Base-by-base conservation (phyloP, 495 filamentous ascomycete species). In the Penicillium paxilli region DNA sequence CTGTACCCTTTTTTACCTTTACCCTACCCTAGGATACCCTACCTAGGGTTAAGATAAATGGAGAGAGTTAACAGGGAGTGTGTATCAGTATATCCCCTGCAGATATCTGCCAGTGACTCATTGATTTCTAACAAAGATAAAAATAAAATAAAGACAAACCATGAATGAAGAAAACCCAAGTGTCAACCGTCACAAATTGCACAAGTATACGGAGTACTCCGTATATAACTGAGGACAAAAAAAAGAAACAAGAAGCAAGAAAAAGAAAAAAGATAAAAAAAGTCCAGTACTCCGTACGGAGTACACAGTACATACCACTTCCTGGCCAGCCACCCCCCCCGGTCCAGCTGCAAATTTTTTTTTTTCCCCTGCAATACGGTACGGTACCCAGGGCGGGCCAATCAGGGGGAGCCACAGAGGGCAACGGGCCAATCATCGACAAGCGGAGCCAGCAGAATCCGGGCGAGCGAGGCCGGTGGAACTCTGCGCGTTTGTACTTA, bases 401-500 rank as follows among this genome's bases (percentile, higher is more conserved):
- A 75, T 74, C 64, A 74, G 46, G 22, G 47, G 38, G 38, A 38
- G 38, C 24, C 11, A 23, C 12, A 20, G 26, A 50, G 26, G 17
- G 17, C 11, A 1, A 21, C 45, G 37, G 38, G 46, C 62, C 58
- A 64, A 64, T 59, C 59, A 45, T 47, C 63, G 65, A 65, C 61
- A 56, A 64, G 64, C 55, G 67, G 61, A 66, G 57, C 69, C 65
- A 63, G 63, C 57, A 58, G 65, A 58, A 70, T 66, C 47, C 51
- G 66, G 69, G 55, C 58, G 67, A 75, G 62, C 54, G 67, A 57
- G 47, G 60, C 55, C 49, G 66, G 74, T 76, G 72, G 73, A 74
- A 71, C 69, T 74, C 61, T 62, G 71, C 60, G 66, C 69, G 64
- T 69, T 71, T 67, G 73, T 78, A 78, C 74, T 78, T 78, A 78